phyloP scores from a whole-genome alignment of 345 rosid species.

The Psidium friedrichsthalianum region DNA sequence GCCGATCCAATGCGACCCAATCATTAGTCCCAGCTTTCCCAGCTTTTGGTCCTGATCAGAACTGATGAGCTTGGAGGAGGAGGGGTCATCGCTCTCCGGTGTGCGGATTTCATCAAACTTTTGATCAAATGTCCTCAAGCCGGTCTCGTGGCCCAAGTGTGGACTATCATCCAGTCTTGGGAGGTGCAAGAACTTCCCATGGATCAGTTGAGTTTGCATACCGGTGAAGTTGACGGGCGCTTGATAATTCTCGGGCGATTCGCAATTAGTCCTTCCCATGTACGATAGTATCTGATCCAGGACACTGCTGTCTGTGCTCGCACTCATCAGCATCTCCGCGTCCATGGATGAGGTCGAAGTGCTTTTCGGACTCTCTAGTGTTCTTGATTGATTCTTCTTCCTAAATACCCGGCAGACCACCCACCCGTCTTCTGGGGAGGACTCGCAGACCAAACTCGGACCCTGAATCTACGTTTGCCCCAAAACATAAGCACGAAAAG shows the following conservation, averaged over 20 bases:
- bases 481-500: background rate
- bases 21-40: slow-evolving; percentile 20
- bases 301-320: slow-evolving; percentile 23
- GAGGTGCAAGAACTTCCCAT: slow-evolving; percentile 54
- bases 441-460: slow-evolving; percentile 35
- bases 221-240: slow-evolving; percentile 2
- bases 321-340: slow-evolving; percentile 16
- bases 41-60: background rate
- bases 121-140: background rate
- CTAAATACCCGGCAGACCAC: slow-evolving; percentile 90
- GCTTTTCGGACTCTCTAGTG: slow-evolving; percentile 59
- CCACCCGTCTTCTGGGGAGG: slow-evolving; percentile 80
- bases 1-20: slow-evolving; percentile 78
- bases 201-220: slow-evolving; percentile 7
- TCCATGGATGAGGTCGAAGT: slow-evolving; percentile 30
- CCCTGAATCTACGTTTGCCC: slow-evolving; percentile 6
- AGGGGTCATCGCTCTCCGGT: slow-evolving; percentile 8
- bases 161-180: slow-evolving; percentile 40
- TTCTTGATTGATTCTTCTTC: slow-evolving; percentile 86
- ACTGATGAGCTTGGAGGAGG: background rate
- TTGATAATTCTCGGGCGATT: background rate
- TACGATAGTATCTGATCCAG: slow-evolving; percentile 59
- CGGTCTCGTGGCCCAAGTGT: background rate
- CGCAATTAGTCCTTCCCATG: slow-evolving; percentile 41
- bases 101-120: slow-evolving; percentile 27